These are phyloP conservation scores for Trichoderma atroviride DNA, from an alignment of 2,329 filamentous ascomycete species.

Conservation along the genomic window DNA sequence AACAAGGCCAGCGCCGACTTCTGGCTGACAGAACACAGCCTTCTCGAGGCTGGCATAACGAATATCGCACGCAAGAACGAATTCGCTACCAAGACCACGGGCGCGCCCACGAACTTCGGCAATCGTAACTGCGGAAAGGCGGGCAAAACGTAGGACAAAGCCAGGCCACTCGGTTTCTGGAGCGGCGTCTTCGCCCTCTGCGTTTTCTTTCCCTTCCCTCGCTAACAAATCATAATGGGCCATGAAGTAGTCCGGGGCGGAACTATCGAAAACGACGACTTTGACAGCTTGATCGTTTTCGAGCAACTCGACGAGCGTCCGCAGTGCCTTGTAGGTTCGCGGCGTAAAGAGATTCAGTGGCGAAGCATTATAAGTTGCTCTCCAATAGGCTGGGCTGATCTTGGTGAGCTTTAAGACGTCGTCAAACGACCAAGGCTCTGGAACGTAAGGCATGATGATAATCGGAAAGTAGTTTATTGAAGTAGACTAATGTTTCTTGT, in stretches of 20 bases:
- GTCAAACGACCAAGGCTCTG: conserved; percentile 8
- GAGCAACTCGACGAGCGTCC: background rate
- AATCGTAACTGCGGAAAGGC: background rate
- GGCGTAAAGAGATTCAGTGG: conserved; percentile 12
- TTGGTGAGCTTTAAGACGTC: conserved; percentile 16
- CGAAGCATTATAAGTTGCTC: conserved; percentile 12
- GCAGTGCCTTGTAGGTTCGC: background rate
- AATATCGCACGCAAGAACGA: conserved; percentile 7
- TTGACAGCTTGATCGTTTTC: conserved; percentile 6
- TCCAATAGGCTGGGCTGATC: conserved; percentile 11
- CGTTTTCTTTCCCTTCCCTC: background rate
- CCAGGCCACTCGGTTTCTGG: background rate
- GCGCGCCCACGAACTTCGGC: background rate
- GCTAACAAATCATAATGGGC: background rate
- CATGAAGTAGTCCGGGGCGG: conserved; percentile 1
- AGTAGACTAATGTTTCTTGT: background rate
- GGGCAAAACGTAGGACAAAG: conserved; percentile 8
- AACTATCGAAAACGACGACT: conserved; percentile 11
- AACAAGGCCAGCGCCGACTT: background rate
- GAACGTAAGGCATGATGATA: conserved; percentile 4
- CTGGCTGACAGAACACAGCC: background rate
- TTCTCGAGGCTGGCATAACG: conserved; percentile 9
- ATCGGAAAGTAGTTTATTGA: background rate
- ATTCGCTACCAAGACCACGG: conserved; percentile 6
- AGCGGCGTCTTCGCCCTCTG: background rate